Percentiles rank a stretch among this genome's conserved stretches.
Conservation (phyloP, 192 early-diverging fungal species). For the Umbelopsis vinacea region DNA sequence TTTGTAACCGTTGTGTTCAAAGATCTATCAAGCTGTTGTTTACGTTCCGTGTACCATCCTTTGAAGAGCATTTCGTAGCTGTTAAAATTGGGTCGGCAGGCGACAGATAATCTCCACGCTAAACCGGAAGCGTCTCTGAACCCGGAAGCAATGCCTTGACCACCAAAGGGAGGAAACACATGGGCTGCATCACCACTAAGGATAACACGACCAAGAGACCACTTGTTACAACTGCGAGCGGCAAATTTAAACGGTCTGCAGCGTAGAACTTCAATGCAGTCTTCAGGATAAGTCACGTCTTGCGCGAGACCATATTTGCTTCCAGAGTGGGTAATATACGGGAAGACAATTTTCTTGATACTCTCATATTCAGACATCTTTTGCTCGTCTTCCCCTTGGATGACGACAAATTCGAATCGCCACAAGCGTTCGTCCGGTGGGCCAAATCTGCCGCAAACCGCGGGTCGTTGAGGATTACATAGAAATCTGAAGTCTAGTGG, state of each 20-base stretch:
- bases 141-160: conserved; percentile 18
- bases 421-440: conserved; percentile 8
- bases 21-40: conserved; percentile 14
- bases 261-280: conserved; percentile 8
- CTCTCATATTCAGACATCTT: conserved; percentile 9
- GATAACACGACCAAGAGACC: conserved; percentile 19
- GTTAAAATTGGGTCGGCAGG: conserved; percentile 12
- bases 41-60: conserved; percentile 12
- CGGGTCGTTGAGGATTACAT: conserved; percentile 17
- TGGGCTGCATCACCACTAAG: conserved; percentile 20
- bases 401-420: conserved; percentile 20
- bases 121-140: conserved; percentile 16
- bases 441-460: conserved; percentile 18
- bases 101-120: conserved; percentile 7
- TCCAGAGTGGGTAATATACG: conserved; percentile 19
- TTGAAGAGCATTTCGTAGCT: not conserved
- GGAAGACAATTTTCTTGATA: conserved; percentile 14
- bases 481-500: conserved; percentile 13
- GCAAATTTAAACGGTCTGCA: conserved; percentile 11
- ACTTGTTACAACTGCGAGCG: conserved; percentile 20
- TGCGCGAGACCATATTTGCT: conserved; percentile 5
- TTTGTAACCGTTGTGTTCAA: conserved; percentile 3
- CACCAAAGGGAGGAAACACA: conserved; percentile 23
- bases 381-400: not conserved
- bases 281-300: conserved; percentile 12